These are phyloP conservation scores for Dothistroma pini DNA, from an alignment of 2,329 filamentous ascomycete genomes.

Conservation along the genomic window DNA sequence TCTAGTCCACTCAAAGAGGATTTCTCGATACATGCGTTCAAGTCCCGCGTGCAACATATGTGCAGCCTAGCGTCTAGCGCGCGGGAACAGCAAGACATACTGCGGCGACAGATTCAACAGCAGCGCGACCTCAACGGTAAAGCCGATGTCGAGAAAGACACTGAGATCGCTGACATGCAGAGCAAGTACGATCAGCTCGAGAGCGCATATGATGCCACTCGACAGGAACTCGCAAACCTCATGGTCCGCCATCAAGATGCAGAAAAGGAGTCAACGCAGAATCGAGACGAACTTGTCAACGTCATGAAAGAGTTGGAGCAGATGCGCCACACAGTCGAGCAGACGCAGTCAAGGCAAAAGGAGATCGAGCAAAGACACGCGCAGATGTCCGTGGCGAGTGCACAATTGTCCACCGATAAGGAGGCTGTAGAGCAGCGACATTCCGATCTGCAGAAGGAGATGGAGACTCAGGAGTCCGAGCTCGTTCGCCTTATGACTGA, in stretches of 20 bases:
- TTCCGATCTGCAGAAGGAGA: conserved; percentile 32
- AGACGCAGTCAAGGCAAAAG: conserved; percentile 31
- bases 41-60: conserved; percentile 72
- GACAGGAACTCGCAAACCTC: conserved; percentile 30
- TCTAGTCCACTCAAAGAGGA: conserved; percentile 37
- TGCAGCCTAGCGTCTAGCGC: conserved; percentile 72
- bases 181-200: conserved; percentile 28
- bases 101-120: conserved; percentile 90
- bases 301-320: conserved; percentile 38
- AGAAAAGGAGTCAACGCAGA: conserved; percentile 30
- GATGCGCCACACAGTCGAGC: conserved; percentile 30
- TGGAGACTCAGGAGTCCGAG: conserved; percentile 54
- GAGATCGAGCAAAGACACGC: conserved; percentile 33
- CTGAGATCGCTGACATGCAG: conserved; percentile 31
- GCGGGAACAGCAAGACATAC: conserved; percentile 81
- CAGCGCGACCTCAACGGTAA: conserved; percentile 90
- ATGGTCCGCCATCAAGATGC: conserved; percentile 29
- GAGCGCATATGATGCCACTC: conserved; percentile 26
- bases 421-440: conserved; percentile 22
- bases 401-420: conserved; percentile 22
- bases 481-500: conserved; percentile 67
- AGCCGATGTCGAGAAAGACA: conserved; percentile 60
- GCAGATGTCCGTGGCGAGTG: conserved; percentile 28
- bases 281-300: conserved; percentile 40
- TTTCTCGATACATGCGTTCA: conserved; percentile 74